These are phyloP conservation scores for Ziziphus jujuba DNA, from an alignment of 306 rosid species.

Conservation along the genomic window DNA sequence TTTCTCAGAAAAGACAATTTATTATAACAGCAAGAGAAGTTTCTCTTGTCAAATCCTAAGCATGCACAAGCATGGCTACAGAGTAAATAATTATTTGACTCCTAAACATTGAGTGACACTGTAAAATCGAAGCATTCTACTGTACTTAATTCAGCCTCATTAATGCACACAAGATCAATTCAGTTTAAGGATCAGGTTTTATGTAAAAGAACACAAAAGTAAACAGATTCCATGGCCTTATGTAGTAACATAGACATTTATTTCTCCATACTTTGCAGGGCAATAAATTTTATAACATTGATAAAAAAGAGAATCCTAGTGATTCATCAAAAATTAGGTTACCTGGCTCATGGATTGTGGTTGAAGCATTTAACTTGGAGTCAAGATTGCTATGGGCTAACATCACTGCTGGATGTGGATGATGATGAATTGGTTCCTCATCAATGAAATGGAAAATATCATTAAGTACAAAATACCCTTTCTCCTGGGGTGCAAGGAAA, in stretches of 20 bases:
- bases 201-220: conserved; percentile 8
- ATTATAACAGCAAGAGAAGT: not conserved
- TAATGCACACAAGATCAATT: not conserved
- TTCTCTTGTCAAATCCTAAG: not conserved
- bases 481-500: conserved; percentile 97
- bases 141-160: not conserved
- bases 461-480: conserved; percentile 82
- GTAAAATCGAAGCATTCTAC: not conserved
- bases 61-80: conserved; percentile 1
- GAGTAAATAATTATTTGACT: conserved; percentile 9
- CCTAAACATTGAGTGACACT: conserved; percentile 16
- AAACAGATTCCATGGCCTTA: not conserved
- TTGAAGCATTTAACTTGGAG: conserved; percentile 47
- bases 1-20: conserved; percentile 4
- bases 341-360: conserved; percentile 69
- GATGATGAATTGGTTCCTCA: conserved; percentile 71
- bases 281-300: not conserved
- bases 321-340: conserved; percentile 11
- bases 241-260: not conserved
- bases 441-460: conserved; percentile 89
- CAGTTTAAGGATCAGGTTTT: not conserved
- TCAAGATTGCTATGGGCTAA: conserved; percentile 71
- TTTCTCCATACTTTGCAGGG: not conserved
- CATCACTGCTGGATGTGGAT: conserved; percentile 74
- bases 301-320: not conserved